Percentiles rank a stretch among this genome's conserved stretches.
phyloP scores from a whole-genome alignment of 2,329 filamentous ascomycete species.

The Colletotrichum cuscutae region DNA sequence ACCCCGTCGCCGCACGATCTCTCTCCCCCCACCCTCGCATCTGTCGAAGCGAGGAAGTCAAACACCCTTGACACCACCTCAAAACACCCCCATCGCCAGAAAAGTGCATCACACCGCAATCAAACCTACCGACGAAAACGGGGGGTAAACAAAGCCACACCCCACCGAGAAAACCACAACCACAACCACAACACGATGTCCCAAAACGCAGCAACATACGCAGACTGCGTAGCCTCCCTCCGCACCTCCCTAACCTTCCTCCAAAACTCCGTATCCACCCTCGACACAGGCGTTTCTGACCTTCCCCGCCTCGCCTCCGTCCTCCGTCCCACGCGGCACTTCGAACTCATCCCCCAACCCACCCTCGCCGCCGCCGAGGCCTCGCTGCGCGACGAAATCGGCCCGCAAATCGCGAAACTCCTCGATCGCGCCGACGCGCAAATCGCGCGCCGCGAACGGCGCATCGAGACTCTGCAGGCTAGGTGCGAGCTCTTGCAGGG shows the following conservation, averaged over 20 bases:
- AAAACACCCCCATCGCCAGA: not conserved
- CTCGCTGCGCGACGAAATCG: slow-evolving; percentile 86
- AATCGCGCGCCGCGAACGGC: slow-evolving; percentile 82
- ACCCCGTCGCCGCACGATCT: not conserved
- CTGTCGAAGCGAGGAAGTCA: not conserved
- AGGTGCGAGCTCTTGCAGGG: slow-evolving; percentile 87
- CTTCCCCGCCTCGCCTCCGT: slow-evolving; percentile 66
- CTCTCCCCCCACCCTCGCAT: accelerated
- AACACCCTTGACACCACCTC: not conserved
- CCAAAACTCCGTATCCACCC: slow-evolving; percentile 67
- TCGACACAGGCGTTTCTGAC: slow-evolving; percentile 66
- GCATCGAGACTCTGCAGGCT: slow-evolving; percentile 85
- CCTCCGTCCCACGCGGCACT: slow-evolving; percentile 73
- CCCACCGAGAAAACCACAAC: not conserved
- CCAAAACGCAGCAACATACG: slow-evolving; percentile 51
- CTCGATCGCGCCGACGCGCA: slow-evolving; percentile 85
- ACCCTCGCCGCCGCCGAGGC: slow-evolving; percentile 85
- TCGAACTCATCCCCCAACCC: slow-evolving; percentile 89
- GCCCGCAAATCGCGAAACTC: slow-evolving; percentile 83
- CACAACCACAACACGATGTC: not conserved
- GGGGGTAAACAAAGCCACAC: not conserved
- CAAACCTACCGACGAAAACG: not conserved
- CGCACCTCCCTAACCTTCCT: slow-evolving; percentile 70
- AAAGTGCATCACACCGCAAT: not conserved
- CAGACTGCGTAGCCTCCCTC: slow-evolving; percentile 69